Base-by-base conservation (phyloP, 495 filamentous ascomycete genomes). In the Antarctomyces pellizariae region DNA sequence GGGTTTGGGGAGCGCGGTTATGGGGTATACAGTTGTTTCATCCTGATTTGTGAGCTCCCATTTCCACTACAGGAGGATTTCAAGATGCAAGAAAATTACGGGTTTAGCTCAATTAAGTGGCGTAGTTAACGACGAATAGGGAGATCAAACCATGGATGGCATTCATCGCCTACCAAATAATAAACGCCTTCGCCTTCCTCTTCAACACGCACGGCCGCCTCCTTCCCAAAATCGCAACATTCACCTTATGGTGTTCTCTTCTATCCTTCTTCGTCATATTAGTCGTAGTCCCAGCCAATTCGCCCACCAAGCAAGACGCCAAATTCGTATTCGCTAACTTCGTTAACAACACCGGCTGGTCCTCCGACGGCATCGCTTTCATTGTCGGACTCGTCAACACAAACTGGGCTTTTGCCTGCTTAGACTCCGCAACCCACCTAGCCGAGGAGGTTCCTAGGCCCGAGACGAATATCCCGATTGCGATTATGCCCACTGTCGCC, bases 321-420 rank as follows among this genome's bases (percentile, higher is more conserved):
- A 48, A 51, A 14, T 72, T 68, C 38, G 67, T 72, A 24, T 72
- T 72, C 34, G 56, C 55, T 3, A 58, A 50, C 28, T 71, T 67
- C 37, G 52, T 61, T 41, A 71, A 73, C 37, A 54, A 58, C 28
- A 70, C 66, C 1, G 66, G 67, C 8, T 73, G 66, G 67, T 34
- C 43, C 9, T 45, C 50, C 7, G 53, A 57, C 26, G 62, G 53
- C 7, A 69, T 71, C 29, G 65, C 62, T n/a, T 71, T 71, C 44
- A 67, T 73, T 25, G 55, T 66, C 17, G 67, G 67, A 7, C 46
- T 71, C 12, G 59, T 69, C 35, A 67, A 67, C 39, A 53, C 60
- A 11, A 68, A 68, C 34, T 71, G 59, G 55, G 52, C 54, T 28
- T 70, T 71, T 35, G 54, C 60, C 16, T 64, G 63, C 36, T 48